Conservation (phyloP, 106 monocot genomes). For the Xerophyta viscosa region DNA sequence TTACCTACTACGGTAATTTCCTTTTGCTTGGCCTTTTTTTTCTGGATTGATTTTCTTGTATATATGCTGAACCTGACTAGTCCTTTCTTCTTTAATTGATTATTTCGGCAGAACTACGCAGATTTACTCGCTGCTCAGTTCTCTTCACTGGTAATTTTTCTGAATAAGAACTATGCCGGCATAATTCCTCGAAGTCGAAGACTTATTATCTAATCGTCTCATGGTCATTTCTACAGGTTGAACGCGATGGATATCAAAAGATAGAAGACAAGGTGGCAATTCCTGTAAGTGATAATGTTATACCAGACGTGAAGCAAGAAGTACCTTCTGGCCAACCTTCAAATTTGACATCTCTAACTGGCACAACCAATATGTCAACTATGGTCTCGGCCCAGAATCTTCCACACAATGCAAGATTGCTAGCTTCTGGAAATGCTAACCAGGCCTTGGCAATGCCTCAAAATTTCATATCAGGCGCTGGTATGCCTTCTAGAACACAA, state of each 20-base stretch:
- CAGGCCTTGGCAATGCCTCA: slow-evolving; percentile 30
- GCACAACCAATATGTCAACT: slow-evolving; percentile 22
- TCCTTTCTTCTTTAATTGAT: neutral
- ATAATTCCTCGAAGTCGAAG: too few relatives aligned
- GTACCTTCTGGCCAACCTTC: slow-evolving; percentile 19
- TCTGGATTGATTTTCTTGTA: neutral
- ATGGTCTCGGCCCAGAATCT: slow-evolving; percentile 34
- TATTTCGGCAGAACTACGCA: slow-evolving; percentile 45
- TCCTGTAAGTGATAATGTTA: slow-evolving; percentile 25
- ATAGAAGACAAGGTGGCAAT: slow-evolving; percentile 35
- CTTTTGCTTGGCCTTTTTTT: neutral
- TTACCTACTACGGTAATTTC: slow-evolving; percentile 60
- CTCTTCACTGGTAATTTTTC: slow-evolving; percentile 42
- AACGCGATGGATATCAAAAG: slow-evolving; percentile 53
- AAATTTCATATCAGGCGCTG: slow-evolving; percentile 30
- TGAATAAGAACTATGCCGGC: too few relatives aligned
- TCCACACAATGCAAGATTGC: slow-evolving; percentile 31
- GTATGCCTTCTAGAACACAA: slow-evolving; percentile 37
- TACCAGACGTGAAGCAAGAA: slow-evolving; percentile 43
- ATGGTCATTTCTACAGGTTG: slow-evolving; percentile 47
- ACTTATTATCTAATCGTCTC: slow-evolving; percentile 8
- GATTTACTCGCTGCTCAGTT: slow-evolving; percentile 81
- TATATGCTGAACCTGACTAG: neutral
- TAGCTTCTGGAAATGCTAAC: slow-evolving; percentile 39
- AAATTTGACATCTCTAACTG: slow-evolving; percentile 9